Conservation (phyloP, 2,329 filamentous ascomycete genomes). For the Cladosporium sp. region DNA sequence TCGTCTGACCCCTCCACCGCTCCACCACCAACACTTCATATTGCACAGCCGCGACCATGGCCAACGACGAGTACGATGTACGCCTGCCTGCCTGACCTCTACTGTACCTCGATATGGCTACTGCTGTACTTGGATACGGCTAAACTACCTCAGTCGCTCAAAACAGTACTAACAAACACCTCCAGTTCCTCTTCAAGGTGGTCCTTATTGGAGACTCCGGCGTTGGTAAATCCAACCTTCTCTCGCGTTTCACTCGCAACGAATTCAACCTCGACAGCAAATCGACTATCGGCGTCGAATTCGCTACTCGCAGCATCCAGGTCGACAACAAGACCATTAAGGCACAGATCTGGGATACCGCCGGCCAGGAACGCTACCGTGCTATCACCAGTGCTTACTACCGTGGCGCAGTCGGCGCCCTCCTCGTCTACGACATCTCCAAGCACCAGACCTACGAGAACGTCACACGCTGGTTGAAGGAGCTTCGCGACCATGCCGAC, state of each 20-base stretch:
- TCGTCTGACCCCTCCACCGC: conserved; percentile 12
- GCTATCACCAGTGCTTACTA: conserved; percentile 99
- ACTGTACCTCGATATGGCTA: neutral
- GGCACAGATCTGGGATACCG: conserved; percentile 99
- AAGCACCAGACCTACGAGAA: conserved; percentile 99
- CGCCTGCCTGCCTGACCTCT: conserved; percentile 39
- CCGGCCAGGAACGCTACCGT: conserved; percentile 96
- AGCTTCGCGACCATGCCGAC: conserved; percentile 95
- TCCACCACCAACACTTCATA: neutral
- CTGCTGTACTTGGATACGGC: neutral
- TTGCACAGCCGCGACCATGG: conserved; percentile 60
- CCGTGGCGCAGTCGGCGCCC: conserved; percentile 90
- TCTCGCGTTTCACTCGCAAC: conserved; percentile 98
- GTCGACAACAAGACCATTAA: conserved; percentile 99
- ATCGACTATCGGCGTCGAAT: conserved; percentile 99
- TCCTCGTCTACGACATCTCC: conserved; percentile 99
- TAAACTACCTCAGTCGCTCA: neutral
- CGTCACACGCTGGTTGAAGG: conserved; percentile 97
- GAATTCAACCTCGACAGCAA: conserved; percentile 99
- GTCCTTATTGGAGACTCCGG: conserved; percentile 99
- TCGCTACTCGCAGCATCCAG: conserved; percentile 96
- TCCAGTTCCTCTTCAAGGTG: conserved; percentile 98
- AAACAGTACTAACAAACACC: conserved; percentile 31
- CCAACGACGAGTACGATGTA: conserved; percentile 99
- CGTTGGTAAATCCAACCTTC: conserved; percentile 98